Base-by-base conservation (phyloP, 768 basidiomycete species). In the Daedaleopsis nitida region DNA sequence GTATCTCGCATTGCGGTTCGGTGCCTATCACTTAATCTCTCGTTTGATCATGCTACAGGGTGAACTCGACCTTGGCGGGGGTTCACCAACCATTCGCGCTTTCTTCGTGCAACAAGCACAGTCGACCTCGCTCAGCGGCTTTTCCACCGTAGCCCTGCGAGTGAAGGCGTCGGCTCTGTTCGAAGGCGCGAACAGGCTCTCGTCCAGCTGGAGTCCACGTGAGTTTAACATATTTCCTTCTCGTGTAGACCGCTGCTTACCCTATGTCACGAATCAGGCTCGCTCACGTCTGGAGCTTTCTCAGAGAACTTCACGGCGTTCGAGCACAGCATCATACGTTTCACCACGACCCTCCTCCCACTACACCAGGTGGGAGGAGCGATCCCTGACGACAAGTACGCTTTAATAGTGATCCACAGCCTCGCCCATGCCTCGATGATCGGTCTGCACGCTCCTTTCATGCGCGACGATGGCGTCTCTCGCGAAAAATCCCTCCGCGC, bases 91-190 rank as follows among this genome's bases (percentile, higher is more conserved):
- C 12, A 80, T 86, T 56, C 81, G 79, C 58, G 76, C 82, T 45
- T 90, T 91, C 73, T 80, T 89, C 58, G 78, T 69, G 14, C 73
- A 71, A 51, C 72, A 83, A 56, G 86, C 82, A 38, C 84, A 82
- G 56, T 80, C 82, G 5, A 76, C 79, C 38, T 69, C 75, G 12
- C 71, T 71, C 34, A 80, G 78, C 52, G 84, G 84, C 38, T 91
- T 87, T 72, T 86, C 88, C 10, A 78, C 83, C 35, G 76, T 80
- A 49, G 85, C 89, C 13, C 74, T 90, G 65, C 85, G 88, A 63
- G 86, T 81, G 55, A 92, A 92, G 73, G 88, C 89, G 17, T 86
- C 91, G n/a, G 81, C 88, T 12, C 79, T 93, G 23, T 88, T 87
- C 66, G 82, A 90, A 53, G 83, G 83, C 49, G 89, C 91, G 37